phyloP scores from a whole-genome alignment of 306 rosid genomes.

The Sesbania bispinosa region DNA sequence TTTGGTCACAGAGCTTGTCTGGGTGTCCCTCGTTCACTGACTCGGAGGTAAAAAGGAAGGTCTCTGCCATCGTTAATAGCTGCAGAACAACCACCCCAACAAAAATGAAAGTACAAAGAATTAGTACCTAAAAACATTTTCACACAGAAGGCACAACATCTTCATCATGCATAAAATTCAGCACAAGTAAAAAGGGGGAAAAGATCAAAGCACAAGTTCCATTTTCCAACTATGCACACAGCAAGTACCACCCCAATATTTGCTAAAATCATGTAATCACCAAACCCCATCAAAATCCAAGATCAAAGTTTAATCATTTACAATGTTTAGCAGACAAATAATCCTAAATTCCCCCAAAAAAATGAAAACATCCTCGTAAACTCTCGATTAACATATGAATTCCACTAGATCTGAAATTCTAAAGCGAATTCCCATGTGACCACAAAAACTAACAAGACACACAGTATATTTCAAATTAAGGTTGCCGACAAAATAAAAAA shows the following conservation, averaged over 20 bases:
- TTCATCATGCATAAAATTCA: background rate
- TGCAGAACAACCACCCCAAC: slow-evolving; percentile 19
- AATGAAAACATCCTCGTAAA: background rate
- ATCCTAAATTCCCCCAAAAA: background rate
- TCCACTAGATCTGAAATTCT: slow-evolving; percentile 25
- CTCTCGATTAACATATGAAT: background rate
- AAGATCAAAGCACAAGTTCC: background rate
- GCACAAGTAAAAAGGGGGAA: too few species aligned
- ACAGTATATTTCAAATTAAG: background rate
- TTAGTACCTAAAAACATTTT: too few species aligned
- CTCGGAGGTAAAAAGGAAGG: slow-evolving; percentile 65
- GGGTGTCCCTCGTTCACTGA: slow-evolving; percentile 91
- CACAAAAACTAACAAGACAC: background rate
- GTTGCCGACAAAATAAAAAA: background rate
- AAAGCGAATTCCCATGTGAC: background rate
- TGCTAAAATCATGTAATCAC: background rate
- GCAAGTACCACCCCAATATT: background rate
- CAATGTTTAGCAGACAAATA: background rate
- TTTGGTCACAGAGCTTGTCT: slow-evolving; percentile 81
- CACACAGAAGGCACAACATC: background rate
- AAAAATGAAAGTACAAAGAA: too few species aligned
- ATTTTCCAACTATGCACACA: background rate
- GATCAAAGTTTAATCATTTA: background rate
- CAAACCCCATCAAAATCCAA: background rate
- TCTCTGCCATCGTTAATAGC: slow-evolving; percentile 59